Evolutionary conservation across 768 basidiomycete species (phyloP).

Genomic region (Coprinopsis cinerea): DNA sequence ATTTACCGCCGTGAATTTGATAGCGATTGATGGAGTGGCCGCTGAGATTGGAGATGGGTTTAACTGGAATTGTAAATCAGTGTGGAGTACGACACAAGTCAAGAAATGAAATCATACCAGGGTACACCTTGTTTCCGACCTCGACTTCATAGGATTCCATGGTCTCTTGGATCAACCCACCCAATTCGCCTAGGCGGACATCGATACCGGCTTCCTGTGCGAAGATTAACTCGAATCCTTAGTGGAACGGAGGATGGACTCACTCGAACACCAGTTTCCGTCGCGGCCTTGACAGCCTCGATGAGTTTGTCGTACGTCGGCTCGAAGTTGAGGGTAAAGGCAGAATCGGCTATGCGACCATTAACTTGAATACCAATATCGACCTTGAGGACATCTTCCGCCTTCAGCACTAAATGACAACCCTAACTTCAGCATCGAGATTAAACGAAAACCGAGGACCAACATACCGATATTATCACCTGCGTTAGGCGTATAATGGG

Average conservation of each 20-base stretch:
- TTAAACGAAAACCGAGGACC: background rate
- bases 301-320: slow-evolving; percentile 86
- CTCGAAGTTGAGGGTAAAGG: slow-evolving; percentile 88
- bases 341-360: slow-evolving; percentile 93
- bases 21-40: slow-evolving; percentile 91
- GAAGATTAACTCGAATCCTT: slow-evolving; percentile 1
- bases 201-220: slow-evolving; percentile 93
- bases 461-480: slow-evolving; percentile 76
- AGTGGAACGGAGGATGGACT: background rate
- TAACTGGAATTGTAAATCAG: slow-evolving; percentile 47
- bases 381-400: slow-evolving; percentile 90
- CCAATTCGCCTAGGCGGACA: slow-evolving; percentile 88
- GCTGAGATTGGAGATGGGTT: slow-evolving; percentile 88
- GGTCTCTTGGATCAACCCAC: slow-evolving; percentile 89
- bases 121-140: slow-evolving; percentile 75
- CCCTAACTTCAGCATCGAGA: background rate
- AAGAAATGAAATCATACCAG: slow-evolving; percentile 42
- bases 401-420: slow-evolving; percentile 56
- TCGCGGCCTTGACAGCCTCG: slow-evolving; percentile 91
- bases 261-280: slow-evolving; percentile 86
- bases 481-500: slow-evolving; percentile 94
- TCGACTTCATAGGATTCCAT: slow-evolving; percentile 99
- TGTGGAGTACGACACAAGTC: slow-evolving; percentile 2
- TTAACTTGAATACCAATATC: slow-evolving; percentile 97
- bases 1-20: slow-evolving; percentile 92